Evolutionary conservation across 2,329 filamentous ascomycete genomes (phyloP).

Genomic region (Penicillium polonicum): DNA sequence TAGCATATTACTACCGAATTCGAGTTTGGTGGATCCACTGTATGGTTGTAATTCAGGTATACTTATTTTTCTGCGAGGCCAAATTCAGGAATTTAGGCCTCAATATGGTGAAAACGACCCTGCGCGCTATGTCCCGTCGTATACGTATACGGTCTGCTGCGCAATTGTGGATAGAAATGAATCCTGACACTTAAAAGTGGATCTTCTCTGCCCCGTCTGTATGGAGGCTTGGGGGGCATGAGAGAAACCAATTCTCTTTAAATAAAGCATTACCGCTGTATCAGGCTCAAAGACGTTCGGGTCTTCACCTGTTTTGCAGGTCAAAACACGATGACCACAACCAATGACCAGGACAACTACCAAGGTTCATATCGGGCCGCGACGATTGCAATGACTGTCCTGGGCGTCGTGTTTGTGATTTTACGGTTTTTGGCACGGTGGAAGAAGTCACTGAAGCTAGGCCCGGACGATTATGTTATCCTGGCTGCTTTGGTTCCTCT

Average conservation of each 20-base stretch:
- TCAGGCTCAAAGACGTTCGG: background rate
- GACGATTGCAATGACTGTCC: conserved; percentile 12
- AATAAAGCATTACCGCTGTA: background rate
- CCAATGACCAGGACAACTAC: background rate
- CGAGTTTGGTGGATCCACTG: too few relatives aligned
- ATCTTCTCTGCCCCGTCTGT: background rate
- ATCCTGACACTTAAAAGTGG: background rate
- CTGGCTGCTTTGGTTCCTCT: conserved; percentile 9
- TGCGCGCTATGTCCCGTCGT: too few relatives aligned
- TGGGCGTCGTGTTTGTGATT: conserved; percentile 12
- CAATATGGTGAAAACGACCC: too few relatives aligned
- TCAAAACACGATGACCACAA: background rate
- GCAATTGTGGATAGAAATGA: background rate
- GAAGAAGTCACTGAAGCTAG: conserved; percentile 5
- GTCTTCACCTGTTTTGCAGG: background rate
- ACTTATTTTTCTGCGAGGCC: too few relatives aligned
- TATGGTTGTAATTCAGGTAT: too few relatives aligned
- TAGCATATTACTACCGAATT: too few relatives aligned
- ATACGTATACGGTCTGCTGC: background rate
- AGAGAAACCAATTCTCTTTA: background rate
- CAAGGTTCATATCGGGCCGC: conserved; percentile 4
- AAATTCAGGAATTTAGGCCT: too few relatives aligned
- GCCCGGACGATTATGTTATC: conserved; percentile 11
- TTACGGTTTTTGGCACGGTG: conserved; percentile 12
- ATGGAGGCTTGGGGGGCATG: background rate